Base-by-base conservation (phyloP, 768 basidiomycete genomes). In the Lactarius psammicola region DNA sequence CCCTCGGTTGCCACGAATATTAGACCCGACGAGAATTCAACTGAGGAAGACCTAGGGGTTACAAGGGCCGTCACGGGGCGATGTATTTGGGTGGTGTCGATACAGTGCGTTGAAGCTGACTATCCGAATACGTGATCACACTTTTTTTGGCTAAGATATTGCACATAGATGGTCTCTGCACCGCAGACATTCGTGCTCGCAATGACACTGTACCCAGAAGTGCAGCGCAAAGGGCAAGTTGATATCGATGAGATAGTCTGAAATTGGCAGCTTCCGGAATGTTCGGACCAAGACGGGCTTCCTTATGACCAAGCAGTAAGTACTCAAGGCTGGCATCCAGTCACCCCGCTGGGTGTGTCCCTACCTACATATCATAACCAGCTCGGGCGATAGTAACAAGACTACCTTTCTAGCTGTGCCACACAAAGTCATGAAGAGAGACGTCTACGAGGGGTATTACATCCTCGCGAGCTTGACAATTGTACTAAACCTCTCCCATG, bases 301-400 rank as follows among this genome's bases (percentile, higher is more conserved):
- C 58, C 58, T 4, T 59, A 59, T 44, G 42, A 42, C 18, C 17
- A 59, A 18, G 34, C 58, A 26, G 36, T 58, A 3, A 26, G 36
- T 58, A 3, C 18, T 59, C 13, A 59, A 59, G 15, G 58, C n/a
- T 59, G 58, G 58, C 58, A 59, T 38, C 58, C 58, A 4, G 42
- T 59, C 23, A 8, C 28, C 23, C 58, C 58, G 11, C 36, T 59
- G 13, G 36, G 58, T 59, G 38, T 11, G 55, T 56, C 10, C 9
- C 18, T 33, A n/a, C 18, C 13, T 6, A 28, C 4, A 28, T 30
- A 30, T 5, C 4, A 17, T 31, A 30, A 13, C 26, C 18, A 18
- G 53, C 26, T 8, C 42, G 20, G 20, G 53, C 17, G 15, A 20
- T 34, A 2, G 20, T 56, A 10, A 30, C 33, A 20, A 11, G 13